Evolutionary conservation across 2,329 filamentous ascomycete genomes (phyloP).

Genomic region (Salinomyces thailandicus): DNA sequence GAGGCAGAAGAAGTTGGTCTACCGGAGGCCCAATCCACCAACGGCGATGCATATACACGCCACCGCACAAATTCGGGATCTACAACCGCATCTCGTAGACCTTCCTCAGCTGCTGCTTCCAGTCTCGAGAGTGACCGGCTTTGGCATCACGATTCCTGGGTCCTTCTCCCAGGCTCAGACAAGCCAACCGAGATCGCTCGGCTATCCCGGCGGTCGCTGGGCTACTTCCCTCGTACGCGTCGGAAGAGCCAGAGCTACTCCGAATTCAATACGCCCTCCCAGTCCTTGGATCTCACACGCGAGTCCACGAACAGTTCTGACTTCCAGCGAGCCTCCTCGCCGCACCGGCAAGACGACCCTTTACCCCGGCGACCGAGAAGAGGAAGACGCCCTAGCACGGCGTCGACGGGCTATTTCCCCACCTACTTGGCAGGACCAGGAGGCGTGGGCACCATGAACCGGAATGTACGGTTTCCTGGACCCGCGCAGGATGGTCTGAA

Average conservation of each 20-base stretch:
- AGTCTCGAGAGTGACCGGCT: slow-evolving; percentile 49
- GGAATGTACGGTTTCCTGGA: slow-evolving; percentile 61
- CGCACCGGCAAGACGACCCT: slow-evolving; percentile 26
- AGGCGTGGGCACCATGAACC: slow-evolving; percentile 72
- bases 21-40: slow-evolving; percentile 21
- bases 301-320: slow-evolving; percentile 24
- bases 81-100: slow-evolving; percentile 22
- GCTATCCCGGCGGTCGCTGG: slow-evolving; percentile 66
- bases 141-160: slow-evolving; percentile 87
- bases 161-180: slow-evolving; percentile 60
- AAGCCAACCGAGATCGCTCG: slow-evolving; percentile 76
- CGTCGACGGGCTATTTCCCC: slow-evolving; percentile 29
- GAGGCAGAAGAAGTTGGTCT: slow-evolving; percentile 29
- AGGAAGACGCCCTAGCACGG: slow-evolving; percentile 28
- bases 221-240: slow-evolving; percentile 82
- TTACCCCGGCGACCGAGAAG: slow-evolving; percentile 33
- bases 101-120: slow-evolving; percentile 25
- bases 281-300: slow-evolving; percentile 52
- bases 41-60: slow-evolving; percentile 15
- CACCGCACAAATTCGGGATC: slow-evolving; percentile 29
- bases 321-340: slow-evolving; percentile 11
- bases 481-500: slow-evolving; percentile 79
- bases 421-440: slow-evolving; percentile 67
- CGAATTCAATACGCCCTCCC: slow-evolving; percentile 55
- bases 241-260: slow-evolving; percentile 67